Evolutionary conservation across 2,329 filamentous ascomycete genomes (phyloP).

Genomic region (Aspergillus nomiae): DNA sequence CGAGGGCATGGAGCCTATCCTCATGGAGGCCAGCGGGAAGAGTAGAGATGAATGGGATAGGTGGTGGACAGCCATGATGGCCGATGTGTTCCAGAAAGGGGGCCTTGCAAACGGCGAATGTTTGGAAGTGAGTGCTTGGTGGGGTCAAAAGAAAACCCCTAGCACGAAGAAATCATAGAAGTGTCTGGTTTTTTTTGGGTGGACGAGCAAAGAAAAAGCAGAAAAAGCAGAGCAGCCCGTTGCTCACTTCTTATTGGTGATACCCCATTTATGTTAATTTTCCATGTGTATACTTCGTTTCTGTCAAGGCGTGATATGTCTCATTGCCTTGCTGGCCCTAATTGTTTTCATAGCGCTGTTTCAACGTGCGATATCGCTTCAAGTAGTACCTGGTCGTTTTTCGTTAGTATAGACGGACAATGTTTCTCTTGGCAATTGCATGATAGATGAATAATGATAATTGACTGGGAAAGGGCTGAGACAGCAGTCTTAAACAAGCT

Average conservation of each 20-base stretch:
- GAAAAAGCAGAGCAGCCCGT: constrained; percentile 29
- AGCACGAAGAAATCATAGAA: constrained; percentile 18
- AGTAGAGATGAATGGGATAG: constrained; percentile 89
- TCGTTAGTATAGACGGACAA: constrained; percentile 25
- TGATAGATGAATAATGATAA: constrained; percentile 23
- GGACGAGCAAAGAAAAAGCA: constrained; percentile 22
- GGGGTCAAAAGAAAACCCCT: constrained; percentile 56
- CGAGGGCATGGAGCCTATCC: constrained; percentile 78
- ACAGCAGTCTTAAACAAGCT: not conserved
- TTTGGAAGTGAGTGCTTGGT: constrained; percentile 68
- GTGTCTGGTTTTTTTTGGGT: constrained; percentile 32
- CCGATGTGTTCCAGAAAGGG: constrained; percentile 75
- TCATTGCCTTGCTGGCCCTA: constrained; percentile 24
- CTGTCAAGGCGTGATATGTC: constrained; percentile 14
- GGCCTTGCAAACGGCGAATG: constrained; percentile 84
- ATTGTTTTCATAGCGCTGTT: constrained; percentile 70
- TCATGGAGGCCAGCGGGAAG: constrained; percentile 82
- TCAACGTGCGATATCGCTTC: constrained; percentile 83
- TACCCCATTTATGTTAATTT: constrained; percentile 34
- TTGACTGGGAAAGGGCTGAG: constrained; percentile 1
- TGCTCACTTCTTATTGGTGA: constrained; percentile 42
- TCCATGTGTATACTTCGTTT: constrained; percentile 21
- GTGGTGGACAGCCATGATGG: constrained; percentile 87
- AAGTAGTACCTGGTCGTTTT: constrained; percentile 72
- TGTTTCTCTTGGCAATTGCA: constrained; percentile 7